Evolutionary conservation across 192 early-diverging fungal genomes (phyloP), one percentile per base, ranked within the genome.

Genomic region (Dimargaris verticillata): DNA sequence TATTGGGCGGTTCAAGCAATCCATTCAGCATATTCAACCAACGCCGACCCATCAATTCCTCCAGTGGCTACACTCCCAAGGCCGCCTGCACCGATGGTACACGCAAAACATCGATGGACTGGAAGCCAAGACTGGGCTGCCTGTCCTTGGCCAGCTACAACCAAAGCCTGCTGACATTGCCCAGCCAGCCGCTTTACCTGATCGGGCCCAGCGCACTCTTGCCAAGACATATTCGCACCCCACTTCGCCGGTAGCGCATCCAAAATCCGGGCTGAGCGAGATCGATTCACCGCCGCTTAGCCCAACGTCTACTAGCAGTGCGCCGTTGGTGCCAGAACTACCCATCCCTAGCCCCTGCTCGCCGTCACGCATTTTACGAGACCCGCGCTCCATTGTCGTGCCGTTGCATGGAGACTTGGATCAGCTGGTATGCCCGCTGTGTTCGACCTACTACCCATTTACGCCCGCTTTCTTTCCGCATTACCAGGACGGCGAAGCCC

Each of bases 81-180:
- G 75, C 41, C 65, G 72, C 52, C 69, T 84, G 18, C 51, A 78
- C 5, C 69, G 82, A 12, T 81, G 79, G 67, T 84, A 84, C 66
- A 84, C 82, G 28, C 82, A 78, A 63, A 84, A 84, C 62, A 84
- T 84, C 63, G 82, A 84, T 61, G 68, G 76, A 41, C 68, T 84
- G 17, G 80, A 84, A 53, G 51, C 52, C 17, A 66, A 76, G 12
- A 63, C 73, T 3, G 65, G 70, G 20, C 43, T 75, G 13, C 25
- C 57, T 5, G 57, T 59, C n/a, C 57, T 59, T 7, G 57, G 57
- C 20, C 57, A 59, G 42, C 43, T 59, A 25, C 57, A 38, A 22
- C 26, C 28, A 3, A 41, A n/a, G 38, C 53, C 53, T 14, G n/a
- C 53, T 0, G 18, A 51, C 49, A 10, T 26, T 51, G 3, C 49